Evolutionary conservation across 192 early-diverging fungal genomes (phyloP), one percentile per base, ranked within the genome.

Genomic region (Backusella psychrophila): DNA sequence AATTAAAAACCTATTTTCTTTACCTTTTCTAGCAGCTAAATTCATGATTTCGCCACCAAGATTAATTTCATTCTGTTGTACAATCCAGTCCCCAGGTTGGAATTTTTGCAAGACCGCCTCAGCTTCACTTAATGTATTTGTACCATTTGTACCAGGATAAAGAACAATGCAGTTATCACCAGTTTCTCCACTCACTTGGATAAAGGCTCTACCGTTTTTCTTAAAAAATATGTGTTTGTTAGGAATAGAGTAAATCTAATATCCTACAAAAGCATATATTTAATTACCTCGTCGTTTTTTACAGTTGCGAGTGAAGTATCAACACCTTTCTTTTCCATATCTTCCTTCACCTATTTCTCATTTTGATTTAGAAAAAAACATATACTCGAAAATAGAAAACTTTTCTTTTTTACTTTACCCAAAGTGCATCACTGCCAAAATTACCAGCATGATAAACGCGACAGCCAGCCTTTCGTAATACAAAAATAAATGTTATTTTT

Each of bases 131-230:
- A 82, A 69, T 26, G 85, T 86, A 26, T 91, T 79, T 23, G 79
- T 73, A 77, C 88, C 81, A 85, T 96, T 97, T 17, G 95, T 89
- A 14, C 94, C 95, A 3, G 91, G 90, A 44, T 89, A 91, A 38
- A 98, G 82, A 6, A 98, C 85, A 74, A 98, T 98, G 11, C 92
- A 86, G 80, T 98, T 98, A 68, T 98, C 96, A 44, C 91, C 91
- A 0, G 84, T 87, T 36, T 79, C 77, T 19, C 75, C 63, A 49
- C 90, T 91, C 12, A 95, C 87, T 84, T 98, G 95, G 69, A 97
- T 96, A 31, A 97, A 87, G 11, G 95, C 96, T 12, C 93, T 86
- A 23, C 96, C 96, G 8, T 92, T 96, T 6, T 86, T 78, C 86
- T 92, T 65, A 53, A 7, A 26, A 38, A 7, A 49, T 6, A 49